Conservation (phyloP, 2,329 filamentous ascomycete genomes). For the Cordyceps farinosa region DNA sequence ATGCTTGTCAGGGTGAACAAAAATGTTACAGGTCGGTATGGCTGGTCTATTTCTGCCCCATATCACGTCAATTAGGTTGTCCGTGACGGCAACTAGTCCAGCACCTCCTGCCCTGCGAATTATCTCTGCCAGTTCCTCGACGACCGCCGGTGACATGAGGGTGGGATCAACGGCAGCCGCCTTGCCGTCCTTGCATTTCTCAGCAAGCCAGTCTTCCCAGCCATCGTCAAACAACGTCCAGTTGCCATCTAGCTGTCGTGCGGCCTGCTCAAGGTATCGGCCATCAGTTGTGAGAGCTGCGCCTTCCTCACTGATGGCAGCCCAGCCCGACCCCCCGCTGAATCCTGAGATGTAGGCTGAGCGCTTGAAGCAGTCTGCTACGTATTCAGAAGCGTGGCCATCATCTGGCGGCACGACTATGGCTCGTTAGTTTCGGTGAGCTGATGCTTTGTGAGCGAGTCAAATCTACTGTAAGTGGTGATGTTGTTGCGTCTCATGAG, state of each 20-base stretch:
- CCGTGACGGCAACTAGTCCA: conserved; percentile 67
- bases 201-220: conserved; percentile 93
- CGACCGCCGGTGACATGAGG: conserved; percentile 62
- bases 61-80: conserved; percentile 87
- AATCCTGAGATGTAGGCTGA: conserved; percentile 92
- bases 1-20: conserved; percentile 66
- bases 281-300: conserved; percentile 92
- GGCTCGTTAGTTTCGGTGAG: conserved; percentile 18
- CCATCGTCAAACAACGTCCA: conserved; percentile 93
- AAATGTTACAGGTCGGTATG: conserved; percentile 71
- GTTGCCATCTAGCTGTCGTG: conserved; percentile 83
- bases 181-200: conserved; percentile 80
- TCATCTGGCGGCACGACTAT: conserved; percentile 94
- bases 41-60: conserved; percentile 74
- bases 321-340: conserved; percentile 89
- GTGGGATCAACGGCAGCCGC: conserved; percentile 89
- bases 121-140: conserved; percentile 72
- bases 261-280: conserved; percentile 95
- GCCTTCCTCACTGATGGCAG: conserved; percentile 79
- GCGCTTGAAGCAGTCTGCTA: conserved; percentile 88
- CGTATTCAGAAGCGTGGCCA: conserved; percentile 96
- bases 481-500: conserved; percentile 85
- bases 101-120: conserved; percentile 82
- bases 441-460: conserved; percentile 1
- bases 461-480: conserved; percentile 78